Evolutionary conservation across 805 yeast species (phyloP), one percentile per base, ranked within the genome.

Genomic region (Wickerhamomyces bisporus): DNA sequence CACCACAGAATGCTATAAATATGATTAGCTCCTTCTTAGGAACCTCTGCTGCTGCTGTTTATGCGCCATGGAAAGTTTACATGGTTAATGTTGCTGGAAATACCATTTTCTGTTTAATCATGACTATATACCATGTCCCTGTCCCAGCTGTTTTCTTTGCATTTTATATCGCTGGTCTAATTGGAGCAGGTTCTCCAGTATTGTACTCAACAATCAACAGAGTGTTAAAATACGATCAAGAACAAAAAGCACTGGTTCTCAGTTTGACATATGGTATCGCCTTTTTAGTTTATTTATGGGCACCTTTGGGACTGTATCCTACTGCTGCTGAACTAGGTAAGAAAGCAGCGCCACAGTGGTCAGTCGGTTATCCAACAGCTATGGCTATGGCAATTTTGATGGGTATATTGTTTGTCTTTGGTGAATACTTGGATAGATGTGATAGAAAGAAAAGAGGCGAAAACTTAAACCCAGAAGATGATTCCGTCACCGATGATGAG

Each of bases 101-200:
- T 14, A 4, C 23, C 3, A 16, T 34, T 14, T 34, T 34, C 16
- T 16, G 32, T 13, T 12, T 34, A 6, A 34, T 34, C 14, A 27
- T 34, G 32, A 34, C 37, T 3, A 34, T 34, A 5, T 34, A 34
- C 16, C 32, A 34, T 23, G 37, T 34, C 10, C 37, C 37, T 4
- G 15, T 24, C 5, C 26, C 26, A 14, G 37, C 37, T 6, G 32
- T 34, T 5, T 28, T 34, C 12, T 27, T 34, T 21, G 37, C 26
- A 7, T 34, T 34, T 19, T 27, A 28, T 14, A 21, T 34, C 10
- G 30, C 32, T 5, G 37, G 37, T 15, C 13, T 34, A 4, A 28
- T 23, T 27, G 37, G 32, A 13, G 30, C 31, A n/a, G 26, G 37
- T 14, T 26, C 32, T 6, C 37, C 37, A 34, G 20, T 34, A 17